Conservation (phyloP, 305 asterid genomes). For the Striga hermonthica region DNA sequence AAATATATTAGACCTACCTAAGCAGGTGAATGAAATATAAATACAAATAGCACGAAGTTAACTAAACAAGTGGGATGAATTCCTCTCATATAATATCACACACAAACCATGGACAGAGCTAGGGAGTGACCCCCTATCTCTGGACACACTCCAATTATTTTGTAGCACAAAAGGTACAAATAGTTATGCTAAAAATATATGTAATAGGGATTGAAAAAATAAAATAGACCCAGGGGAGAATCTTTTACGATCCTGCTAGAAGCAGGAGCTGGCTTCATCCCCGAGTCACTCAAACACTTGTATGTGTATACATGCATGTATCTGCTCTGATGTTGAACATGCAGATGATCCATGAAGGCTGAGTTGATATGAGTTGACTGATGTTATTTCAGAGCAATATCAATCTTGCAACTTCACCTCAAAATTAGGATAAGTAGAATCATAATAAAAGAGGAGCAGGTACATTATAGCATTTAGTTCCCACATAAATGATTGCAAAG, state of each 20-base stretch:
- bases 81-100: too few species aligned
- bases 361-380: not conserved
- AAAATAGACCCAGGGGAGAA: too few species aligned
- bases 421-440: constrained; percentile 4
- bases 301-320: not conserved
- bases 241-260: too few species aligned
- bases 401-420: constrained; percentile 26
- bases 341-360: constrained; percentile 1
- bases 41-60: constrained; percentile 7
- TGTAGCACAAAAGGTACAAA: too few species aligned
- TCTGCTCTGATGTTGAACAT: constrained; percentile 10
- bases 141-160: too few species aligned
- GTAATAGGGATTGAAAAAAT: too few species aligned
- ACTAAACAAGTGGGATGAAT: not conserved
- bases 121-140: too few species aligned
- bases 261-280: too few species aligned
- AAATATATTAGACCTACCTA: constrained; percentile 16
- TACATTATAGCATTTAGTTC: constrained; percentile 12
- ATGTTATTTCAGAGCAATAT: constrained; percentile 4
- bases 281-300: not conserved
- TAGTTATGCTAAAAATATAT: too few species aligned
- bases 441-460: constrained; percentile 19
- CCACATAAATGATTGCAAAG: constrained; percentile 6
- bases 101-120: too few species aligned
- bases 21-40: constrained; percentile 23